These are phyloP conservation scores for Roridomyces roridus DNA, from an alignment of 768 basidiomycete genomes.

Conservation along the genomic window DNA sequence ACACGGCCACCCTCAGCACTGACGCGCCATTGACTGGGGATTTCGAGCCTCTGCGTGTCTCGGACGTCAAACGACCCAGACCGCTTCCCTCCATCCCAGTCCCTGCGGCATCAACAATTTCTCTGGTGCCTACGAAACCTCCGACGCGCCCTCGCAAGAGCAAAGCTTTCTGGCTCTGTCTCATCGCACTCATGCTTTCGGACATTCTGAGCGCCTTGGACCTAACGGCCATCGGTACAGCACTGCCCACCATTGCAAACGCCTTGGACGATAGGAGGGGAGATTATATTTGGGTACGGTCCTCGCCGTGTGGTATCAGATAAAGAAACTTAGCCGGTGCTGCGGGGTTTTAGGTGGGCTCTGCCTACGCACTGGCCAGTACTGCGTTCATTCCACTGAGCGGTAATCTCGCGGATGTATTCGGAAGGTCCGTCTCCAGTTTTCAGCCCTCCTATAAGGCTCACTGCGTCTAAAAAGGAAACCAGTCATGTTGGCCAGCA, in stretches of 20 bases:
- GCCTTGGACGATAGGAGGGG: constrained; percentile 15
- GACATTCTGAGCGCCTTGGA: constrained; percentile 17
- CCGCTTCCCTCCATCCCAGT: too few relatives aligned
- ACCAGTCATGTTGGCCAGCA: constrained; percentile 33
- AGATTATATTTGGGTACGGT: constrained; percentile 18
- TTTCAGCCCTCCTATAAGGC: background rate
- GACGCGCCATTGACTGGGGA: too few relatives aligned
- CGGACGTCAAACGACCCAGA: too few relatives aligned
- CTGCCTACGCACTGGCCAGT: constrained; percentile 44
- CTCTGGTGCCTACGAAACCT: too few relatives aligned
- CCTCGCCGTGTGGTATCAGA: too few relatives aligned
- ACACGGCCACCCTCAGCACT: too few relatives aligned
- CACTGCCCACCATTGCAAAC: constrained; percentile 15
- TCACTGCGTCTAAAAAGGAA: too few relatives aligned
- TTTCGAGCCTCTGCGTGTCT: too few relatives aligned
- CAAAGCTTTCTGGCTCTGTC: constrained; percentile 17
- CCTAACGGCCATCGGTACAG: constrained; percentile 12
- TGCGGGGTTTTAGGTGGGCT: constrained; percentile 34
- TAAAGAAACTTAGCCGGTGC: too few relatives aligned
- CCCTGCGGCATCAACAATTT: too few relatives aligned
- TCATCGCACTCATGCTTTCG: constrained; percentile 10
- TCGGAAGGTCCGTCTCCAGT: constrained; percentile 34
- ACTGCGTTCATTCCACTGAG: constrained; percentile 46
- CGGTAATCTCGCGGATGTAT: constrained; percentile 36
- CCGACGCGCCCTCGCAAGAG: constrained; percentile 4